phyloP scores from a whole-genome alignment of 176 grass and related monocot genomes.

The Juncus effusus region DNA sequence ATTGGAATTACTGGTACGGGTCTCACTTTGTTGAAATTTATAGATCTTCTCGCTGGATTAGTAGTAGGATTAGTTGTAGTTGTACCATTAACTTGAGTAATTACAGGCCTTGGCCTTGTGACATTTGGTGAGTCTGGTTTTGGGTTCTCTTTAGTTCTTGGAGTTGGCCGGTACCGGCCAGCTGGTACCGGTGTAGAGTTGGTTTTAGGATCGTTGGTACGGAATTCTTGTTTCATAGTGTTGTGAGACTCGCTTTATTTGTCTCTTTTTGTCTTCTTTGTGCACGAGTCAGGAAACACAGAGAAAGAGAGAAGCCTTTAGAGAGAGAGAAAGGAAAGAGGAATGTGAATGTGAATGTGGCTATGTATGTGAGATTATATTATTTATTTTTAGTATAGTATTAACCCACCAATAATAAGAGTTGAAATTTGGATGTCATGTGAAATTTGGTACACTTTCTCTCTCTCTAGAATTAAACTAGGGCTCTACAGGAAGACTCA shows the following conservation, averaged over 20 bases:
- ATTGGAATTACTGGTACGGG: conserved; percentile 10
- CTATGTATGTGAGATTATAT: not conserved
- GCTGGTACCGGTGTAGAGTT: conserved; percentile 29
- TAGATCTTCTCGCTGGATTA: conserved; percentile 21
- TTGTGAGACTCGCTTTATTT: conserved; percentile 20
- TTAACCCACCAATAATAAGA: not conserved
- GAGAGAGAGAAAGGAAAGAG: conserved; percentile 7
- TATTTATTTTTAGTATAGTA: conserved; percentile 18
- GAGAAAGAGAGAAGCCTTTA: not conserved
- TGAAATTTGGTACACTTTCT: not conserved
- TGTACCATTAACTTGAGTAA: too few species aligned
- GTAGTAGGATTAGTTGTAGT: not conserved
- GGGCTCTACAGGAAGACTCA: too few species aligned
- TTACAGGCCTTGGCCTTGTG: not conserved
- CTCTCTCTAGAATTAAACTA: conserved; percentile 26
- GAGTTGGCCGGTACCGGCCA: conserved; percentile 15
- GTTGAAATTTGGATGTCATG: conserved; percentile 33
- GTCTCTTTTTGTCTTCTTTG: conserved; percentile 6
- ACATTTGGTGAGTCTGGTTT: conserved; percentile 26
- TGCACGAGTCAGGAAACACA: not conserved
- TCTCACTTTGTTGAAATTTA: conserved; percentile 21
- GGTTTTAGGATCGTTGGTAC: conserved; percentile 25
- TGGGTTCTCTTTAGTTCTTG: conserved; percentile 32
- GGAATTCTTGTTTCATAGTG: conserved; percentile 40
- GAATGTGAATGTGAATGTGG: conserved; percentile 20